Conservation (phyloP, 2,329 filamentous ascomycete species). For the Grosmannia clavigera region DNA sequence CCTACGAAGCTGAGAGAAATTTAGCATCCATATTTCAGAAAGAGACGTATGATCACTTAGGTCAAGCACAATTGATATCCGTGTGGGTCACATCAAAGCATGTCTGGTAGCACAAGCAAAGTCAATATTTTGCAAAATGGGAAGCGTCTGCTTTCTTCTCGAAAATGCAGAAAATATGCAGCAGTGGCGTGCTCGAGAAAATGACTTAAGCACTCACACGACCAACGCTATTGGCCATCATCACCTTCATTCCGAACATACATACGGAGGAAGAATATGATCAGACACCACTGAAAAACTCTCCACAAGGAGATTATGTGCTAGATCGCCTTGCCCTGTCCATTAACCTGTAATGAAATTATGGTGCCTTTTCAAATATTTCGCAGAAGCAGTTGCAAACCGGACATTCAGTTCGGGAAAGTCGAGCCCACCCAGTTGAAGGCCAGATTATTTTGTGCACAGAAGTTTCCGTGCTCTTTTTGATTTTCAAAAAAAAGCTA, state of each 20-base stretch:
- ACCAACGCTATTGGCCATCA: neutral
- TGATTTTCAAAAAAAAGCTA: neutral
- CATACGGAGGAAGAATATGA: neutral
- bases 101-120: neutral
- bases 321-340: neutral
- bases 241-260: neutral
- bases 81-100: neutral
- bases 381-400: neutral
- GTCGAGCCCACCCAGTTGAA: no score
- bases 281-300: neutral
- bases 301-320: neutral
- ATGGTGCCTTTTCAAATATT: neutral
- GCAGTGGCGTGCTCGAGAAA: neutral
- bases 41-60: neutral
- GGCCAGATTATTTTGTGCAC: neutral
- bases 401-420: neutral
- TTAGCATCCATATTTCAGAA: neutral
- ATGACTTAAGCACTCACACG: neutral
- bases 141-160: neutral
- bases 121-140: neutral
- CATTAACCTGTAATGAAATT: neutral
- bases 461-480: neutral
- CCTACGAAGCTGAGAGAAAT: neutral
- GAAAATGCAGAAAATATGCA: neutral
- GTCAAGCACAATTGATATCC: neutral